Percentiles rank a stretch among this genome's conserved stretches.
phyloP scores from a whole-genome alignment of 1,284 basidiomycete species.

The Gomphus bonarii region DNA sequence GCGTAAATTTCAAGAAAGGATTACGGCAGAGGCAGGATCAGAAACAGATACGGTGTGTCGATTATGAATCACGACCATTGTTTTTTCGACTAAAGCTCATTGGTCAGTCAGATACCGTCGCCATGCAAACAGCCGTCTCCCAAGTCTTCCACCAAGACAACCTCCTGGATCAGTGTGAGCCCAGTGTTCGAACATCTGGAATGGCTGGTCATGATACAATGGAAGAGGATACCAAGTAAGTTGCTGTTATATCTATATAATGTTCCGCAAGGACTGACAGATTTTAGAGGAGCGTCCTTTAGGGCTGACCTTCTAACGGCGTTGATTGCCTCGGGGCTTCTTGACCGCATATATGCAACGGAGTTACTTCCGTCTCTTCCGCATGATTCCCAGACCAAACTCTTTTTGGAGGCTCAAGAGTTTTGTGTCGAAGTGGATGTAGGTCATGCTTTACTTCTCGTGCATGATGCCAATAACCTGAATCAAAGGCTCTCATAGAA shows the following conservation, averaged over 20 bases:
- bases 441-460: constrained; percentile 14
- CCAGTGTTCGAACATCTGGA: constrained; percentile 11
- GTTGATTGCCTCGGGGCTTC: constrained; percentile 39
- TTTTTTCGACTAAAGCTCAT: background rate
- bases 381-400: constrained; percentile 36
- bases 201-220: constrained; percentile 12
- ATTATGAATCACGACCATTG: background rate
- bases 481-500: constrained; percentile 45
- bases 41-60: constrained; percentile 47
- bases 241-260: background rate
- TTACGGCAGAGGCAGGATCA: constrained; percentile 39
- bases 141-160: constrained; percentile 39
- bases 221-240: constrained; percentile 13
- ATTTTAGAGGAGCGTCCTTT: constrained; percentile 34
- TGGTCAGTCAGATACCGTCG: constrained; percentile 33
- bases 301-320: constrained; percentile 50
- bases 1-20: constrained; percentile 37
- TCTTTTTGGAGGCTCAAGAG: constrained; percentile 50
- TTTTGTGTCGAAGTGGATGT: constrained; percentile 44
- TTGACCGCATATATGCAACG: constrained; percentile 40
- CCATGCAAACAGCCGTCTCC: constrained; percentile 44
- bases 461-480: constrained; percentile 3
- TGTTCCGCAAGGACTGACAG: background rate
- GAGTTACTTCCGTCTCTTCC: constrained; percentile 40
- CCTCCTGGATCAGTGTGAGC: constrained; percentile 27